Evolutionary conservation across 2,329 filamentous ascomycete genomes (phyloP), one percentile per base, ranked within the genome.

Genomic region (Aspergillus sp.): DNA sequence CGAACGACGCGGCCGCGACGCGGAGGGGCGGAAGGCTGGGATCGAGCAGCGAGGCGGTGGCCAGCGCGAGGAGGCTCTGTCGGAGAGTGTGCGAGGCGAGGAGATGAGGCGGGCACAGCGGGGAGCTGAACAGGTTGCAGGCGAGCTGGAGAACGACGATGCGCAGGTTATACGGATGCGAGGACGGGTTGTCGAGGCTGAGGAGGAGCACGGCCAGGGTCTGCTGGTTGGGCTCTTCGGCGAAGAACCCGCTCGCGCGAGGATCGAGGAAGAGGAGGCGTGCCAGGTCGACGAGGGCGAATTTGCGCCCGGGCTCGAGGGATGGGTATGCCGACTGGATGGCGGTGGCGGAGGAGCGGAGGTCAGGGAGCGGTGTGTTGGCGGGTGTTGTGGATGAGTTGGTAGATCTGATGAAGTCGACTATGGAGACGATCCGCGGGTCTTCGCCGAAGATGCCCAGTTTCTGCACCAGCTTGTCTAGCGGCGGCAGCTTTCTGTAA

Each of bases 231-330:
- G 66, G 55, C 55, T 95, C 85, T 52, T 91, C 82, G 1, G 84
- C 84, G 41, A 86, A 86, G 60, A 78, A 93, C 12, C 82, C 82
- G 39, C 82, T 85, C 11, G 94, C 68, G 24, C 88, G 76, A 0
- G 80, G 68, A 48, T 96, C 89, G 8, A 79, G 68, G 35, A 94
- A 73, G 1, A 82, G 74, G 41, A 83, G 74, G 14, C 91, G 75
- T 31, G 94, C 72, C 2, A 98, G 71, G 52, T 96, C 91, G n/a
- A 94, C 71, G 0, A 88, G 67, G 1, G 86, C 75, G 52, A 96
- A 96, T 26, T 86, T 70, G 1, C 71, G 63, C 10, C 83, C 81
- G 0, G 65, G 53, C 0, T 82, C 72, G 2, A 93, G 60, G 1
- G 64, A 61, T 0, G 58, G 50, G 3, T 77, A 67, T 1, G 72